Evolutionary conservation across 305 asterid species (phyloP).

Genomic region (Fraxinus velutina): DNA sequence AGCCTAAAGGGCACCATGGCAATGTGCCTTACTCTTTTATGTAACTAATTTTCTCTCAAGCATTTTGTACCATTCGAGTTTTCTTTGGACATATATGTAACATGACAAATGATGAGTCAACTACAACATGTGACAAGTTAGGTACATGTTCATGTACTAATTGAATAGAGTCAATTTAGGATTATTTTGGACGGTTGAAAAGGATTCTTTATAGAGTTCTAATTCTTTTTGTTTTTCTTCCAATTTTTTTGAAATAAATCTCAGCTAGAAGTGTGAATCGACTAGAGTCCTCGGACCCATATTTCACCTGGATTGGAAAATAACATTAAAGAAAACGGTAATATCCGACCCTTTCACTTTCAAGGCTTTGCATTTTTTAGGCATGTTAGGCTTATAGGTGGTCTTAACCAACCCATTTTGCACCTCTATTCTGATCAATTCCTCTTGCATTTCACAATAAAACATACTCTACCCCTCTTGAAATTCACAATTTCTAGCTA

Average conservation of each 20-base stretch:
- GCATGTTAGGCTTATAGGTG: background rate
- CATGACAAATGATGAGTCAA: background rate
- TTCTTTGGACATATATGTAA: background rate
- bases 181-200: background rate
- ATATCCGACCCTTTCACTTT: background rate
- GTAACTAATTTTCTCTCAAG: conserved; percentile 2
- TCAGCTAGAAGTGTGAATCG: background rate
- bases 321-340: background rate
- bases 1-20: conserved; percentile 5
- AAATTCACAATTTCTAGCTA: background rate
- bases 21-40: conserved; percentile 8
- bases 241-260: background rate
- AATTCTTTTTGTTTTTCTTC: no score
- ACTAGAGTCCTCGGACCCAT: background rate
- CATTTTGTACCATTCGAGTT: conserved; percentile 5
- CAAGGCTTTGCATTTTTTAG: background rate
- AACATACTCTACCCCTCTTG: background rate
- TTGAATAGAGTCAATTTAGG: background rate
- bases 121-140: background rate
- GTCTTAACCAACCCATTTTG: background rate
- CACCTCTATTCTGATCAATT: background rate
- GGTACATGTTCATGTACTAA: background rate
- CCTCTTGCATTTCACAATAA: background rate
- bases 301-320: background rate
- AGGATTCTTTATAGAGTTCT: background rate